Evolutionary conservation across 2,329 filamentous ascomycete species (phyloP), one percentile per base, ranked within the genome.

Genomic region (Metarhizium humberi): DNA sequence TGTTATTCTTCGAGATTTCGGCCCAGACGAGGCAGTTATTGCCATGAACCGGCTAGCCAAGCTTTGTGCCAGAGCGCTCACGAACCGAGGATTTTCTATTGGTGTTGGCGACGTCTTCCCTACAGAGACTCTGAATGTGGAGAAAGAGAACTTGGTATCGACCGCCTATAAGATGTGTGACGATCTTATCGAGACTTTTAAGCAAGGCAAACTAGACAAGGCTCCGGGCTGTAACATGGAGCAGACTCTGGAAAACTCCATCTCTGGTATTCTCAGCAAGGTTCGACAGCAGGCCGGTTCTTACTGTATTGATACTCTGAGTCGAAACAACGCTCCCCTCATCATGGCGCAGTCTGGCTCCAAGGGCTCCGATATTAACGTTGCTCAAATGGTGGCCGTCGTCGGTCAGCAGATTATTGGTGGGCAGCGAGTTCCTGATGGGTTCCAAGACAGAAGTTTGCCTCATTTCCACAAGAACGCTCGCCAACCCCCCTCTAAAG

Each of bases 391-490:
- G 94, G 88, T 97, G 68, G 92, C 94, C 55, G 85, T 92, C 57
- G 94, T 99, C 67, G 94, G 94, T 52, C 94, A 99, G 73, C 94
- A 99, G 64, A 96, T 97, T 81, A 97, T 99, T 65, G 88, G 88
- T 57, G 90, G 91, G 51, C 84, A 88, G 66, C 92, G 94, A 81
- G 92, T 99, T 36, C 82, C 90, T 48, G 90, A 99, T 71, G 94
- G 94, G 6, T 99, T 99, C 73, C 92, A 97, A 68, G 92, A 97
- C 70, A 85, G 94, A 64, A 96, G 87, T 55, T 72, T 99, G 54
- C 94, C 94, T 43, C 94, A 99, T 71, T 99, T 97, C 68, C 87
- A 91, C 54, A 97, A 97, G 71, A 91, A 94, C 62, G 86, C 90
- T 53, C 87, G 90, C 50, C 88, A 95, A 63, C 90, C 94, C n/a